These are phyloP conservation scores for Biscutella auriculata DNA, from an alignment of 441 rosid species.

Conservation along the genomic window DNA sequence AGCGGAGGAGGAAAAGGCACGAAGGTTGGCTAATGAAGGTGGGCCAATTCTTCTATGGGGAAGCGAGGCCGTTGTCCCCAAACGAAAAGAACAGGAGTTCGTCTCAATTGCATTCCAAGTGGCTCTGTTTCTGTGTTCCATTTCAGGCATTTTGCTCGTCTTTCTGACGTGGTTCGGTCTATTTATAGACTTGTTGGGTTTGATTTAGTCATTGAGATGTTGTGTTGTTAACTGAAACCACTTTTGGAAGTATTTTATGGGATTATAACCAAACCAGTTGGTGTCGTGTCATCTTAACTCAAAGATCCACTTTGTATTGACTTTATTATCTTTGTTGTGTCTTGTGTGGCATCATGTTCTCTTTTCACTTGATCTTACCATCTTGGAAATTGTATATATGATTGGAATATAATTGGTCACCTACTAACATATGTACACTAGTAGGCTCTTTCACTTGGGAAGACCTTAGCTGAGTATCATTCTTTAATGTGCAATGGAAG, in stretches of 20 bases:
- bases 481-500: neutral
- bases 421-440: too few relatives aligned
- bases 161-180: neutral
- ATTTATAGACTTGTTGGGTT: neutral
- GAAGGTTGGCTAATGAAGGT: conserved; percentile 24
- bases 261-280: neutral
- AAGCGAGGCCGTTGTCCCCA: conserved; percentile 80
- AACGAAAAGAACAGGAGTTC: conserved; percentile 68
- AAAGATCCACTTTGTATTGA: neutral
- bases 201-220: conserved; percentile 5
- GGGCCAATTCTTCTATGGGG: conserved; percentile 64
- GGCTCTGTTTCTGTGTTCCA: conserved; percentile 18
- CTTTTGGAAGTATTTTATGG: conserved; percentile 6
- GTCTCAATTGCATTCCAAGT: conserved; percentile 34
- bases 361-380: too few relatives aligned
- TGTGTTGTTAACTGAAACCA: conserved; percentile 16
- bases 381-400: too few relatives aligned
- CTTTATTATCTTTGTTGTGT: too few relatives aligned
- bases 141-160: neutral
- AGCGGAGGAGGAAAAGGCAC: conserved; percentile 26
- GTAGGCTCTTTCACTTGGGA: neutral
- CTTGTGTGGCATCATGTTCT: too few relatives aligned
- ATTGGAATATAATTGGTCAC: too few relatives aligned
- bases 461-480: neutral
- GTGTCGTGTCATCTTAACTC: neutral